These are phyloP conservation scores for Myriosclerotinia duriaeana DNA, from an alignment of 2,329 filamentous ascomycete species.

Conservation along the genomic window DNA sequence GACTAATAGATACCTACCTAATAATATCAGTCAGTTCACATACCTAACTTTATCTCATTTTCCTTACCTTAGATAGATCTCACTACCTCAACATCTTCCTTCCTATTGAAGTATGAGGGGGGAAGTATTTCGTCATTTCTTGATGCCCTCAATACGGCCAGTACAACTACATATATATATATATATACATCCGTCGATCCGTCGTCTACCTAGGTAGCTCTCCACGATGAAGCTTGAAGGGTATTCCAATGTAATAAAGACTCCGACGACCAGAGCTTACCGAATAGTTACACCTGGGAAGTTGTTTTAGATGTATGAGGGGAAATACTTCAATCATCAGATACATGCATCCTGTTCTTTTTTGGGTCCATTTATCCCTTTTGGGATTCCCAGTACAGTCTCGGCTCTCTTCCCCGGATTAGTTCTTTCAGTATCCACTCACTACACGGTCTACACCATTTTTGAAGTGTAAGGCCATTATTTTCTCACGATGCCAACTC, in stretches of 20 bases:
- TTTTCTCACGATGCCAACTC: slow-evolving; percentile 17
- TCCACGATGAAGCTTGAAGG: not conserved
- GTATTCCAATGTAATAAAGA: not conserved
- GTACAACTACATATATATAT: not conserved
- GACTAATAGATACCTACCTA: too few relatives aligned
- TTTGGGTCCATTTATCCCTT: not conserved
- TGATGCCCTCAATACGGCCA: not conserved
- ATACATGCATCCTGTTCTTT: not conserved
- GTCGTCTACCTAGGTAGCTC: too few relatives aligned
- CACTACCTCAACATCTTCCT: not conserved
- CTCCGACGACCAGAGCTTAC: not conserved
- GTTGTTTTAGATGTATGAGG: not conserved
- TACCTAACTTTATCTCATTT: too few relatives aligned
- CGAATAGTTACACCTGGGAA: not conserved
- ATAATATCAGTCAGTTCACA: too few relatives aligned
- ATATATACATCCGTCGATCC: not conserved
- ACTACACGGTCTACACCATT: slow-evolving; percentile 11
- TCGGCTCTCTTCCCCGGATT: slow-evolving; percentile 20
- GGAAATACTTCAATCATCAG: not conserved
- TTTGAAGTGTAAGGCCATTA: slow-evolving; percentile 6
- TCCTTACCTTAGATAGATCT: too few relatives aligned
- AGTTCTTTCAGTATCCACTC: slow-evolving; percentile 10
- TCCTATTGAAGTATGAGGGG: not conserved
- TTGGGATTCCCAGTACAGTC: not conserved
- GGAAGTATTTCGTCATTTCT: slow-evolving; percentile 3